phyloP scores from a whole-genome alignment of 2,329 filamentous ascomycete species.

The Aureobasidium musti region DNA sequence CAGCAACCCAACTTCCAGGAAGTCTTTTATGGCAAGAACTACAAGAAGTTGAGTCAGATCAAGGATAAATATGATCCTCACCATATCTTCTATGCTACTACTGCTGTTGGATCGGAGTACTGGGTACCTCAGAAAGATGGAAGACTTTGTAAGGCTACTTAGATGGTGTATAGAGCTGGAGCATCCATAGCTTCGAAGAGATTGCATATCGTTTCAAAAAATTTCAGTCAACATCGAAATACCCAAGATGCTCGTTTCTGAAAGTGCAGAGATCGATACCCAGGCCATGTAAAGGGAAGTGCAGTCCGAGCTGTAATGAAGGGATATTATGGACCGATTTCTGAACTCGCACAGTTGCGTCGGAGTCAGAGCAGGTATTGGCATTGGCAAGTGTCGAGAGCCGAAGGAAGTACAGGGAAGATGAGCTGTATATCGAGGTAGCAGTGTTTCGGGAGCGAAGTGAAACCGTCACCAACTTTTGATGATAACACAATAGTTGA shows the following conservation, averaged over 20 bases:
- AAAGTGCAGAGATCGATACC: neutral
- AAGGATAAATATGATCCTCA: conserved; percentile 49
- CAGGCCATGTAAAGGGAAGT: neutral
- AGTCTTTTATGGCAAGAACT: conserved; percentile 49
- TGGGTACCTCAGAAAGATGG: conserved; percentile 37
- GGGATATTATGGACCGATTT: neutral
- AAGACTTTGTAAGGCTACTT: conserved; percentile 33
- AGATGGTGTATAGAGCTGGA: neutral
- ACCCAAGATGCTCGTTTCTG: neutral
- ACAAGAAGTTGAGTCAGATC: conserved; percentile 41
- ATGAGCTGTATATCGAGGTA: too few species aligned
- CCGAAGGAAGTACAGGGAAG: too few species aligned
- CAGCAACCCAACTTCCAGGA: conserved; percentile 46
- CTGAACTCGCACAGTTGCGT: neutral
- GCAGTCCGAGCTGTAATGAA: conserved; percentile 1
- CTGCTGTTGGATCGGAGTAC: conserved; percentile 45
- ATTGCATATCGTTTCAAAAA: too few species aligned
- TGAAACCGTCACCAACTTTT: too few species aligned
- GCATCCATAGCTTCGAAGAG: too few species aligned
- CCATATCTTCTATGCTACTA: conserved; percentile 46
- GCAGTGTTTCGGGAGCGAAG: too few species aligned
- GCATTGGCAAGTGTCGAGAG: too few species aligned
- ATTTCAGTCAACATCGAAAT: neutral
- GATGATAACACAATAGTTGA: too few species aligned
- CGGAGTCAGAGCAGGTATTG: neutral